A percentile compares a stretch with the other conserved stretches of the same genome.
These are phyloP conservation scores for Arctium lappa DNA, from an alignment of 129 eudicot genomes.

Conservation along the genomic window DNA sequence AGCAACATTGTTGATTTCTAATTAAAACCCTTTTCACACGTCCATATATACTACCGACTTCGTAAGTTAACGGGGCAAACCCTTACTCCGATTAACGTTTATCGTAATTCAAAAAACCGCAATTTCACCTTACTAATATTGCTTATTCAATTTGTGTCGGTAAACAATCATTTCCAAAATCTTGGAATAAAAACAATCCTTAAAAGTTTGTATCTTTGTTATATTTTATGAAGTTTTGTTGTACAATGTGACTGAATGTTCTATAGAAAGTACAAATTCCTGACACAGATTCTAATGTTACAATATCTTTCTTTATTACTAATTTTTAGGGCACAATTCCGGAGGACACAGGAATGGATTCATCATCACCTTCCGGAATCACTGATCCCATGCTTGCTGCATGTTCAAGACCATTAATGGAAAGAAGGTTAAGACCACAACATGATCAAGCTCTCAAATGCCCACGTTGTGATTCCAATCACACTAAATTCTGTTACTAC, in stretches of 20 bases:
- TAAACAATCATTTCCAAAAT: neutral
- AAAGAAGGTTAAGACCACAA: conserved; percentile 71
- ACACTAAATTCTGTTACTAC: conserved; percentile 97
- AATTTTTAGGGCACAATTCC: conserved; percentile 55
- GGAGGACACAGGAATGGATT: conserved; percentile 61
- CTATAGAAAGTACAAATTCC: conserved; percentile 22
- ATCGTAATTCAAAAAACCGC: neutral
- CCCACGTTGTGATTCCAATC: conserved; percentile 88
- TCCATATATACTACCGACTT: neutral
- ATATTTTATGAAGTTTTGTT: neutral
- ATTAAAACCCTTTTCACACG: neutral
- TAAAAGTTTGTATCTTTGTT: neutral
- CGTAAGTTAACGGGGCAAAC: too few relatives aligned
- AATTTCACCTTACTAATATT: neutral
- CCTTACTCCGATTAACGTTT: neutral
- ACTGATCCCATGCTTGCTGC: conserved; percentile 59
- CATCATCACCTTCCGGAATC: conserved; percentile 72
- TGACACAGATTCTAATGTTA: conserved; percentile 25
- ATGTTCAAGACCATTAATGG: conserved; percentile 72
- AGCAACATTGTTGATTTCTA: neutral
- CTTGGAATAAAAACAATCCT: neutral
- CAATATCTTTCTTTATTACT: neutral
- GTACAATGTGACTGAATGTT: conserved; percentile 21
- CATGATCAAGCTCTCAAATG: conserved; percentile 86
- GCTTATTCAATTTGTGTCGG: neutral